These are phyloP conservation scores for Pythium sp. DNA, from an alignment of 352 stramenopile species.

Conservation along the genomic window DNA sequence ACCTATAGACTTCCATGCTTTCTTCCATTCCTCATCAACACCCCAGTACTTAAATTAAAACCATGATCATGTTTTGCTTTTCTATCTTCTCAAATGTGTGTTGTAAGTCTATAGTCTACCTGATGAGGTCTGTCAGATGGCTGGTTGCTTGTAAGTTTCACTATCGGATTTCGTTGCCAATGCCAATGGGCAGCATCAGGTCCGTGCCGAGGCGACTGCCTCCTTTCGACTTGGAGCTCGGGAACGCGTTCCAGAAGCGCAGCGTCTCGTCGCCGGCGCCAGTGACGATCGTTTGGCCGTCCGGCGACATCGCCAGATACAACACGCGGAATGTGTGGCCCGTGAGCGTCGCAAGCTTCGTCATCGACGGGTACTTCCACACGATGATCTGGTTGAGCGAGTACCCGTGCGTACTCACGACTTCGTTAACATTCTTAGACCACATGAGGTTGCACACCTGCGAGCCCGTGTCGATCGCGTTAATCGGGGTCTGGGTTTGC, in stretches of 20 bases:
- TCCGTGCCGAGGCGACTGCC: conserved; percentile 47
- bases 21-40: not conserved
- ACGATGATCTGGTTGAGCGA: conserved; percentile 98
- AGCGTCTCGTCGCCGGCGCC: conserved; percentile 97
- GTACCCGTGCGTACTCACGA: conserved; percentile 99
- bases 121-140: not conserved
- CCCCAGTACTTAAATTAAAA: conserved; percentile 6
- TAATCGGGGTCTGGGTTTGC: conserved; percentile 84
- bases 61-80: conserved; percentile 6
- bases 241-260: conserved; percentile 98
- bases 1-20: conserved; percentile 5
- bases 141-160: not conserved
- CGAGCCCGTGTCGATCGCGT: conserved; percentile 94
- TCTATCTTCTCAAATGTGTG: conserved; percentile 7
- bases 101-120: conserved; percentile 13
- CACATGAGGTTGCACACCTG: conserved; percentile 98
- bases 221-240: conserved; percentile 61
- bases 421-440: conserved; percentile 96
- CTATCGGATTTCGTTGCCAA: conserved; percentile 62
- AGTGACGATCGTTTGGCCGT: conserved; percentile 97
- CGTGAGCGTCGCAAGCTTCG: conserved; percentile 95
- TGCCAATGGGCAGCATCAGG: conserved; percentile 55
- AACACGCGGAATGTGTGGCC: conserved; percentile 96
- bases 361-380: conserved; percentile 97
- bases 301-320: conserved; percentile 96